Evolutionary conservation across 106 monocot species (phyloP).

Genomic region (Acorus calamus): DNA sequence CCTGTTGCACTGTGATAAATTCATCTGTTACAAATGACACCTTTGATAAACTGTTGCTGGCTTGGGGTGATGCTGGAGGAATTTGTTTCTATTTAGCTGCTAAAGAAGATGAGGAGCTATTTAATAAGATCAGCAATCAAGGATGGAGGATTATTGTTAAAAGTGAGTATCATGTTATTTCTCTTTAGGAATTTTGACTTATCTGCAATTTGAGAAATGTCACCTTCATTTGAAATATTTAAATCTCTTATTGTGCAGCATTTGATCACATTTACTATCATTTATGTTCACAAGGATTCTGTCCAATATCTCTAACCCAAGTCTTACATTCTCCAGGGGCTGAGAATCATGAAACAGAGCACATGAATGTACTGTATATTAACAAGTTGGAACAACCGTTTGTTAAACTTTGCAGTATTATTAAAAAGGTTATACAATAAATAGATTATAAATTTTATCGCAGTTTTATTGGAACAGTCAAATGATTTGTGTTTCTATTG

Average conservation of each 20-base stretch:
- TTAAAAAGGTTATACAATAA: constrained; percentile 36
- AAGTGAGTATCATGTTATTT: constrained; percentile 14
- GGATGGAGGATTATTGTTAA: constrained; percentile 29
- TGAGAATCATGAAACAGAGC: constrained; percentile 6
- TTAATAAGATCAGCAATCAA: constrained; percentile 17
- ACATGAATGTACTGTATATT: constrained; percentile 22
- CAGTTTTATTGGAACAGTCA: background rate
- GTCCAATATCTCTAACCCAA: background rate
- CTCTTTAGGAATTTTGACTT: no score
- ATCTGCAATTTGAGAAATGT: no score
- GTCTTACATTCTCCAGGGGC: constrained; percentile 25
- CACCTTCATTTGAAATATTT: no score
- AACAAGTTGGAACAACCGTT: constrained; percentile 42
- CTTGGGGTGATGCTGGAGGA: constrained; percentile 13
- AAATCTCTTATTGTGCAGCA: no score
- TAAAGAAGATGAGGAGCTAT: constrained; percentile 21
- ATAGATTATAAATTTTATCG: background rate
- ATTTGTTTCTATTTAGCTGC: constrained; percentile 39
- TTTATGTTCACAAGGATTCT: background rate
- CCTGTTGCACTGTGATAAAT: constrained; percentile 18
- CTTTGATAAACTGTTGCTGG: constrained; percentile 12
- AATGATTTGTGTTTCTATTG: background rate
- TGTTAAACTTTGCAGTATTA: constrained; percentile 43
- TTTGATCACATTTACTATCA: no score
- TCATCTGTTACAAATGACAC: constrained; percentile 8